Conservation (phyloP, 208 protist genomes). For the Leishmania gerbilli region DNA sequence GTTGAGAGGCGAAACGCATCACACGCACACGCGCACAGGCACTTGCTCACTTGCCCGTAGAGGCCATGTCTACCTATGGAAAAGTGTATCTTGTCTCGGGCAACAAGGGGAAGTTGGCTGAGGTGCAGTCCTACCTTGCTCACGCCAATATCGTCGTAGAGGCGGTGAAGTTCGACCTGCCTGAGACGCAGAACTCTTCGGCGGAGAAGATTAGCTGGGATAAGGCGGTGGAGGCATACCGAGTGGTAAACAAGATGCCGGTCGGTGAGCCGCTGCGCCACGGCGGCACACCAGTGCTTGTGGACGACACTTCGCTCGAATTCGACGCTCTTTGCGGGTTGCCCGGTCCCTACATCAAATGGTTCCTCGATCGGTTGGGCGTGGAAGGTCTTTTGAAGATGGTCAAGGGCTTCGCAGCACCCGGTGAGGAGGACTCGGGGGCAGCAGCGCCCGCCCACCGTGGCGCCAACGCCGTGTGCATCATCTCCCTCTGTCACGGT, state of each 20-base stretch:
- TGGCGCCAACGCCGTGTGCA: slow-evolving; percentile 79
- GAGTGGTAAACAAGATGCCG: slow-evolving; percentile 35
- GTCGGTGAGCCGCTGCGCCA: slow-evolving; percentile 20
- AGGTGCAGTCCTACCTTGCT: slow-evolving; percentile 90
- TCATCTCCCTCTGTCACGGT: slow-evolving; percentile 53
- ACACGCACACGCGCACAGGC: not conserved
- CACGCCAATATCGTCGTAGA: slow-evolving; percentile 47
- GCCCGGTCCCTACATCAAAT: slow-evolving; percentile 98
- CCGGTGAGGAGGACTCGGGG: slow-evolving; percentile 29
- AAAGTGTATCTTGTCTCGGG: slow-evolving; percentile 91
- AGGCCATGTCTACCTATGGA: slow-evolving; percentile 22
- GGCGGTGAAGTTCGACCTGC: slow-evolving; percentile 75
- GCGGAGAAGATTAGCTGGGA: slow-evolving; percentile 88
- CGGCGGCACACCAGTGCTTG: slow-evolving; percentile 63
- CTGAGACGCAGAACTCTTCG: slow-evolving; percentile 95
- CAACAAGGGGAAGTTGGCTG: slow-evolving; percentile 97
- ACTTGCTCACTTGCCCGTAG: not conserved
- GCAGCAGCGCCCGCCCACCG: slow-evolving; percentile 22
- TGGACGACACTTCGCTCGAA: slow-evolving; percentile 98
- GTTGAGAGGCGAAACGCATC: not conserved
- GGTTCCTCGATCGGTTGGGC: slow-evolving; percentile 95
- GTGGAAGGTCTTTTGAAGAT: slow-evolving; percentile 93
- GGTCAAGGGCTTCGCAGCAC: slow-evolving; percentile 78
- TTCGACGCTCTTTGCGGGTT: slow-evolving; percentile 96
- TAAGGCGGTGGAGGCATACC: slow-evolving; percentile 93